These are phyloP conservation scores for Leccinum olivaceopallidum DNA, from an alignment of 768 basidiomycete genomes.

Conservation along the genomic window DNA sequence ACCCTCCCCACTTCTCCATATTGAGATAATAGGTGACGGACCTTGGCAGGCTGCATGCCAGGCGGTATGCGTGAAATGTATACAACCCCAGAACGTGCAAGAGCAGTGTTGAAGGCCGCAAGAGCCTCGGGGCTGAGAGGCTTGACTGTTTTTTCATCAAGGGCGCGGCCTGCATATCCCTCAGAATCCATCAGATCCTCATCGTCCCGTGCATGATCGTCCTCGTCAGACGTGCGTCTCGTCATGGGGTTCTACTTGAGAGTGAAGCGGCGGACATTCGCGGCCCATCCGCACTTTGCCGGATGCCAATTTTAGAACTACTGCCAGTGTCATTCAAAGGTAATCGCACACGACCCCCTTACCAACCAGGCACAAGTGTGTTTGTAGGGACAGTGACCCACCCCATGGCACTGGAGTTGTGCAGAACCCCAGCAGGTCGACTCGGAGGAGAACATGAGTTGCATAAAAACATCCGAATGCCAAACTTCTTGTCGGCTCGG, in stretches of 20 bases:
- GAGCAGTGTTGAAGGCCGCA: constrained; percentile 69
- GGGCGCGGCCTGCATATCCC: constrained; percentile 53
- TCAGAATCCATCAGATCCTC: constrained; percentile 47
- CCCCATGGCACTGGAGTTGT: neutral
- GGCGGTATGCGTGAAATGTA: constrained; percentile 97
- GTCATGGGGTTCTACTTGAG: no score
- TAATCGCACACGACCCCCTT: neutral
- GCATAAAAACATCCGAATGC: neutral
- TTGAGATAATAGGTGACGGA: constrained; percentile 87
- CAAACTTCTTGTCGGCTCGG: neutral
- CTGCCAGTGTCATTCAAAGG: no score
- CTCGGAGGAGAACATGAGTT: neutral
- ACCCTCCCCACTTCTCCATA: constrained; percentile 92
- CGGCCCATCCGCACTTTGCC: neutral
- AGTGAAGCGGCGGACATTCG: no score
- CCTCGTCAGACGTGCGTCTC: neutral
- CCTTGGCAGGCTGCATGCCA: constrained; percentile 96
- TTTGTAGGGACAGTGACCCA: no score
- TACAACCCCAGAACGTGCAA: constrained; percentile 79
- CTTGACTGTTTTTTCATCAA: constrained; percentile 54
- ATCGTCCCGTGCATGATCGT: constrained; percentile 30
- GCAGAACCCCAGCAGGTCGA: neutral
- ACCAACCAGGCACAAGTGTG: no score
- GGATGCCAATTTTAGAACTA: constrained; percentile 9
- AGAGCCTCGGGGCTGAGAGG: constrained; percentile 76